Evolutionary conservation across 495 filamentous ascomycete species (phyloP), one percentile per base, ranked within the genome.

Genomic region (Cairneyella variabilis): DNA sequence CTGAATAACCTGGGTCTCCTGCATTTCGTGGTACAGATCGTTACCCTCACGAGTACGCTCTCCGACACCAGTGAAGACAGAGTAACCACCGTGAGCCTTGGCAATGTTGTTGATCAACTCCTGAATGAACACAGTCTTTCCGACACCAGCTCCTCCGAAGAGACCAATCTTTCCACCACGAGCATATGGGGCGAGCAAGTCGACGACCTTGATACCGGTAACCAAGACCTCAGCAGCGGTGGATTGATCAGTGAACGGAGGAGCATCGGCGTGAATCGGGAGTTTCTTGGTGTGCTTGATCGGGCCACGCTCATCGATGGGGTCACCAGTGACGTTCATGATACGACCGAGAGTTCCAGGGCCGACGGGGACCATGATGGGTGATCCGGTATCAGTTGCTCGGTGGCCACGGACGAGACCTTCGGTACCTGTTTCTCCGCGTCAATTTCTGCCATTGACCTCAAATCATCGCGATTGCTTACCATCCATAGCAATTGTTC

Each of bases 151-250:
- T 93, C 93, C 93, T 79, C 93, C 93, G 78, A 98, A 98, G 69
- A 98, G 95, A 89, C 93, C 93, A 83, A 98, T 98, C 86, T 98
- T 98, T 84, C 93, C 93, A 88, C 93, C 93, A 91, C 93, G 93
- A 76, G 93, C 93, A 74, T 98, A 98, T 64, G 93, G 93, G 69
- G 93, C 93, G 63, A 98, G 82, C 61, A 98, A 79, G 71, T 98
- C 93, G 74, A 98, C 93, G 72, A 98, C 93, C 85, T 98, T 98
- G 84, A 98, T 98, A 84, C 93, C 93, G 63, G 93, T 98, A 65
- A 96, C 86, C 60, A 98, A 83, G 75, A 98, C 85, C 76, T 98
- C 93, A 61, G 95, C 93, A 58, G 80, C 76, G 63, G 93, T 98
- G 54, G 93, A 90, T 82, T 98, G 93, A 60, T 97, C 95, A 60